Evolutionary conservation across 1,139 yeast species (phyloP), one percentile per base, ranked within the genome.

Genomic region (Yamadazyma diospyri): DNA sequence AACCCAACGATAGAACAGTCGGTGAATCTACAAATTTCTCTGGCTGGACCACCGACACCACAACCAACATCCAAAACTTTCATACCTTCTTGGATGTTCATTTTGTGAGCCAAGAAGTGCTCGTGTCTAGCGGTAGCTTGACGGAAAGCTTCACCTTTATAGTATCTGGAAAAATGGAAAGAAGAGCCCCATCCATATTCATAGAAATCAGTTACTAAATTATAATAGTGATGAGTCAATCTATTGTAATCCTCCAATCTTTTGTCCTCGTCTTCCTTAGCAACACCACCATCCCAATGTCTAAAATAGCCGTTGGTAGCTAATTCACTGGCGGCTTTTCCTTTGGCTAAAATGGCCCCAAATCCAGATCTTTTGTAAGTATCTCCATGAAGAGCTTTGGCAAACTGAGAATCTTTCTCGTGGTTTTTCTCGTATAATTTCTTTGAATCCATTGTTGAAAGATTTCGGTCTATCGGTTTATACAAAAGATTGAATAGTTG

Each of bases 121-220:
- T 92, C 98, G 63, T 92, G 98, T 69, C 98, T 79, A 32, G 97
- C 97, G 48, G 87, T 79, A 28, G 97, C 95, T 64, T 92, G 97
- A 55, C 78, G 70, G 69, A 92, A 92, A 24, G 94, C 81, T 67
- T 92, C 98, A 41, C 97, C 97, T 55, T 72, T 74, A 72, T 86
- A 89, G 69, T 82, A 92, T 51, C 96, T 78, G 28, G 95, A 86
- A 60, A 92, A 92, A 63, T 92, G 98, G 86, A 92, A 92, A n/a
- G 96, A 86, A 16, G 96, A 76, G 43, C 98, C 98, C 98, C 98
- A 92, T 30, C 98, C 98, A 62, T 92, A 92, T 69, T 92, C 98
- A 71, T 92, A 92, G 56, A 79, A 86, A 62, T 92, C 98, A 24
- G 98, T 89, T 35, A 87, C 97, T 57, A 92, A 78, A 69, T 92